Conservation (phyloP, 2,329 filamentous ascomycete genomes). For the Colletotrichum kahawae region DNA sequence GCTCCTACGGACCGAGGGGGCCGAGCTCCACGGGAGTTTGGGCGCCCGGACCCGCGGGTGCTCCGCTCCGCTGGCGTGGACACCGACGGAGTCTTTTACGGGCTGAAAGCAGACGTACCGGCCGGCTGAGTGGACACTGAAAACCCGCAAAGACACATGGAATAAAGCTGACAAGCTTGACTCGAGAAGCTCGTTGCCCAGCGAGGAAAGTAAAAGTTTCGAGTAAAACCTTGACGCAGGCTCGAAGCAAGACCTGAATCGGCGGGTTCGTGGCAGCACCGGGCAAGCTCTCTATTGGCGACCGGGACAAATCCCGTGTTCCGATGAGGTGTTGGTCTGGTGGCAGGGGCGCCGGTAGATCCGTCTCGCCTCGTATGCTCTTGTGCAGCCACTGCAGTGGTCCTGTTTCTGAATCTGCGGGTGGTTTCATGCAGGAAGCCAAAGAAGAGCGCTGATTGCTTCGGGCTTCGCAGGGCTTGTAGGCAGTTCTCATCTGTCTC, state of each 20-base stretch:
- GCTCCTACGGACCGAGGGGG: not conserved
- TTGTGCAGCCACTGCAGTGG: not conserved
- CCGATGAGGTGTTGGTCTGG: not conserved
- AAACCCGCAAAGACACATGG: not conserved
- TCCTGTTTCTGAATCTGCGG: conserved; percentile 17
- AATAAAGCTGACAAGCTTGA: not conserved
- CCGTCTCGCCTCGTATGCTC: not conserved
- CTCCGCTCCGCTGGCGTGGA: not conserved
- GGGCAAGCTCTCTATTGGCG: not conserved
- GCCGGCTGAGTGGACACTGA: not conserved
- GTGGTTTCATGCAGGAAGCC: conserved; percentile 13
- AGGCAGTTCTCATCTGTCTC: conserved; percentile 7
- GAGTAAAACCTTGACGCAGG: not conserved
- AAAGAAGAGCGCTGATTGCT: conserved; percentile 1
- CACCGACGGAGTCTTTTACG: not conserved
- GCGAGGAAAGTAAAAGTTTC: not conserved
- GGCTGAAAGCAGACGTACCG: not conserved
- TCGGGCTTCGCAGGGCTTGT: not conserved
- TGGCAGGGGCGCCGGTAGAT: not conserved
- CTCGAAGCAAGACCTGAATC: not conserved
- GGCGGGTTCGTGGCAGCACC: not conserved
- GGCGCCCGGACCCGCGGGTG: not conserved
- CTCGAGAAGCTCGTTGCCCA: not conserved
- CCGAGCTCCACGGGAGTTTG: not conserved
- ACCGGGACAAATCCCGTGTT: not conserved